Percentiles rank a stretch among this genome's conserved stretches.
Evolutionary conservation across 208 protist species (phyloP).

Genomic region (Crithidia brevicula): DNA sequence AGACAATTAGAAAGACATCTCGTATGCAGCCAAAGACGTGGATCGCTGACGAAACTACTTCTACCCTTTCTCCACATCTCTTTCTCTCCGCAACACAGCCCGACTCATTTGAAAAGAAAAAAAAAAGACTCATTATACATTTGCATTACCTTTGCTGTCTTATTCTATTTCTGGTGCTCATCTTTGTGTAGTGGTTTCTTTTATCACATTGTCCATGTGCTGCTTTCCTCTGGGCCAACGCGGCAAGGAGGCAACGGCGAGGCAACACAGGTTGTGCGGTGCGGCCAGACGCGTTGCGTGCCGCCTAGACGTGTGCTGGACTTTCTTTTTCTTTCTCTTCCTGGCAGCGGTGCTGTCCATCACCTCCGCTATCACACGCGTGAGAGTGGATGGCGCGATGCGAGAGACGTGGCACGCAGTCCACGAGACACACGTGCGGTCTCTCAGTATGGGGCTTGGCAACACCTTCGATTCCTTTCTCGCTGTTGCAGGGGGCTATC

Average conservation of each 20-base stretch:
- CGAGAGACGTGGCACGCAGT: background rate
- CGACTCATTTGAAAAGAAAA: too few relatives aligned
- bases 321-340: slow-evolving; percentile 11
- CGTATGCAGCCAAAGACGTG: too few relatives aligned
- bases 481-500: background rate
- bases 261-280: background rate
- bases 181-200: too few relatives aligned
- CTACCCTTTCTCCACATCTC: too few relatives aligned
- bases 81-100: too few relatives aligned
- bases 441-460: background rate
- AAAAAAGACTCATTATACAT: too few relatives aligned
- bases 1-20: too few relatives aligned
- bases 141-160: too few relatives aligned
- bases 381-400: background rate
- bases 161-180: too few relatives aligned
- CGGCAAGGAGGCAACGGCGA: background rate
- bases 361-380: background rate
- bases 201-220: background rate
- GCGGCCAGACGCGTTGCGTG: slow-evolving; percentile 11
- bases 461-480: background rate
- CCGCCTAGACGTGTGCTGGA: slow-evolving; percentile 18
- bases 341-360: background rate
- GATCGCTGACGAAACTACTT: too few relatives aligned
- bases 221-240: background rate
- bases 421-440: background rate